Conservation (phyloP, 202 grass and related monocot genomes). For the Dendrocalamus latiflorus region DNA sequence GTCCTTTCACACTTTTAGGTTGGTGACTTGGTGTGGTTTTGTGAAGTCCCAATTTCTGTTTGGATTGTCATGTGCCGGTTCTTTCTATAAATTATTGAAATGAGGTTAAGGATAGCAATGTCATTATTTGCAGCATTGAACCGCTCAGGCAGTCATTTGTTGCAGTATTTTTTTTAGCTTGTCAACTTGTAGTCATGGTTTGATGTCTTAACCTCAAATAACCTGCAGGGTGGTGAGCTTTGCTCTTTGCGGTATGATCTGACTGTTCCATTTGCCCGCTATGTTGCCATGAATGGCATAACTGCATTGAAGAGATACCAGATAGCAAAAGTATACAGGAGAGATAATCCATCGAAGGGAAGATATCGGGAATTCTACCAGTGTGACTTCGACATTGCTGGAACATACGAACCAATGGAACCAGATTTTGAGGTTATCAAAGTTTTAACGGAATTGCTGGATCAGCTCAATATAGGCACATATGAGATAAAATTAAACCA, state of each 20-base stretch:
- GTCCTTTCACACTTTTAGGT: not conserved
- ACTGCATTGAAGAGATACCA: slow-evolving; percentile 87
- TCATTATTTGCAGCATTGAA: not conserved
- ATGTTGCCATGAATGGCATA: slow-evolving; percentile 86
- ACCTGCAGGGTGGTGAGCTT: slow-evolving; percentile 86
- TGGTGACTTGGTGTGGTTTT: not conserved
- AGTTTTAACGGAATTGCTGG: slow-evolving; percentile 84
- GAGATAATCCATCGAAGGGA: slow-evolving; percentile 95
- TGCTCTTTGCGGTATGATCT: slow-evolving; percentile 96
- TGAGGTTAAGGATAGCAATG: not conserved
- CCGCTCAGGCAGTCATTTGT: not conserved
- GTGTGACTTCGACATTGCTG: slow-evolving; percentile 96
- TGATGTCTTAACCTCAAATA: slow-evolving; percentile 24
- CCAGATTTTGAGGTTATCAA: slow-evolving; percentile 92
- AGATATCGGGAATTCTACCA: slow-evolving; percentile 96
- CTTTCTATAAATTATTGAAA: not conserved
- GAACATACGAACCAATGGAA: slow-evolving; percentile 78
- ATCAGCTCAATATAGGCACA: slow-evolving; percentile 77
- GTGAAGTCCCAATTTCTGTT: not conserved
- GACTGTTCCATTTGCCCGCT: slow-evolving; percentile 91
- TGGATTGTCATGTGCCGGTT: not conserved
- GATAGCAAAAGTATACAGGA: slow-evolving; percentile 97
- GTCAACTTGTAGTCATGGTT: not conserved
- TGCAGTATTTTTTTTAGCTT: not conserved
- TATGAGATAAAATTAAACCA: slow-evolving; percentile 98